phyloP scores from a whole-genome alignment of 768 basidiomycete species.

The Sarcodon aspratus region DNA sequence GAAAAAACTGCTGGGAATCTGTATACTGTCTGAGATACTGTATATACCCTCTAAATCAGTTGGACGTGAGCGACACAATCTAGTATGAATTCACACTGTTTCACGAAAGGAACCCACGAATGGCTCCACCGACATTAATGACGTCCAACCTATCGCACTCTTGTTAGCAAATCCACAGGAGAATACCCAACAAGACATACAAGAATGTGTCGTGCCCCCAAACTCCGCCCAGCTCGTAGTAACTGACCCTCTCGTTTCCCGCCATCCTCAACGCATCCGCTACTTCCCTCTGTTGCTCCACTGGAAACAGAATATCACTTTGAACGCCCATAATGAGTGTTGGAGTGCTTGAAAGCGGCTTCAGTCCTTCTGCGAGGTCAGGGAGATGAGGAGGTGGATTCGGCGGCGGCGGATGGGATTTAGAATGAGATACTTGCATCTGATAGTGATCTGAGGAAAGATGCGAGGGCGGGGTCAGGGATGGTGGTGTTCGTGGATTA shows the following conservation, averaged over 20 bases:
- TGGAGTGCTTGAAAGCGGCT: slow-evolving; percentile 66
- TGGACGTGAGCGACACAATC: too few relatives aligned
- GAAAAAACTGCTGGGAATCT: too few relatives aligned
- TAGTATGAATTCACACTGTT: not conserved
- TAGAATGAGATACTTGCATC: slow-evolving; percentile 35
- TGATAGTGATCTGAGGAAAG: slow-evolving; percentile 12
- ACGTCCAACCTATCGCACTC: slow-evolving; percentile 54
- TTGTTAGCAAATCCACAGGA: not conserved
- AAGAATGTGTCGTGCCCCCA: slow-evolving; percentile 99
- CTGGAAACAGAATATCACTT: slow-evolving; percentile 92
- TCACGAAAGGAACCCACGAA: slow-evolving; percentile 77
- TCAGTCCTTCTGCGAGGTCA: slow-evolving; percentile 68
- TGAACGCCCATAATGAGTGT: slow-evolving; percentile 88
- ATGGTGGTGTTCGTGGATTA: slow-evolving; percentile 16
- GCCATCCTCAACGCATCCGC: slow-evolving; percentile 86
- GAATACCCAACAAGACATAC: slow-evolving; percentile 31
- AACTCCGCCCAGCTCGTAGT: slow-evolving; percentile 97
- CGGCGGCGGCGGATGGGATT: slow-evolving; percentile 60
- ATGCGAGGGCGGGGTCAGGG: slow-evolving; percentile 10
- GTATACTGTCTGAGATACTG: too few relatives aligned
- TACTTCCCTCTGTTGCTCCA: slow-evolving; percentile 93
- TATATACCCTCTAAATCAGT: too few relatives aligned
- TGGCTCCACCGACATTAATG: slow-evolving; percentile 82
- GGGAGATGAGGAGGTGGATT: slow-evolving; percentile 68
- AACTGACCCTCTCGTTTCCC: slow-evolving; percentile 82